Conservation (phyloP, 73 alveolate genomes). For the Paramecium primaurelia region DNA sequence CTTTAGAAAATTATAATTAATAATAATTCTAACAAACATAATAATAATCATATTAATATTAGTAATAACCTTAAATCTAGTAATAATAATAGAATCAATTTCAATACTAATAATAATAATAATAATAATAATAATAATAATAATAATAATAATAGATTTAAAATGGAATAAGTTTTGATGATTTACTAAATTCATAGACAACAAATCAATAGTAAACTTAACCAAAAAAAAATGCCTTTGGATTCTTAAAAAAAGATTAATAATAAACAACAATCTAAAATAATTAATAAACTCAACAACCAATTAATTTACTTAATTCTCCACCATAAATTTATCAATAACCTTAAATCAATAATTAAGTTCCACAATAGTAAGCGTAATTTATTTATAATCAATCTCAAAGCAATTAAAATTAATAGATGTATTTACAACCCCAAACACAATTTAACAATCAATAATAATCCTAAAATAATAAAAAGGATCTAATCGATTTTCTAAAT, state of each 20-base stretch:
- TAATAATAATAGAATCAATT: neutral
- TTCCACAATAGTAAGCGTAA: neutral
- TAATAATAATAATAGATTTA: neutral
- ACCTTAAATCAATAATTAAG: neutral
- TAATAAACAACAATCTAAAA: neutral
- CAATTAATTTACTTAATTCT: neutral
- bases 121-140: neutral
- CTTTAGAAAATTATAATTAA: neutral
- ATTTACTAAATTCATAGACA: neutral
- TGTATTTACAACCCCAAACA: neutral
- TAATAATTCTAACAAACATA: neutral
- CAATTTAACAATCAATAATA: neutral
- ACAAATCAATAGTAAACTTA: neutral
- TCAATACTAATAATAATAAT: neutral
- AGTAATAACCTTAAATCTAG: no score
- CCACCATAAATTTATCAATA: neutral
- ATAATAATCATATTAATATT: neutral
- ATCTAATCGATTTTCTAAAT: neutral
- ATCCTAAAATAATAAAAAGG: neutral
- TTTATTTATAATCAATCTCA: neutral
- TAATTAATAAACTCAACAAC: neutral
- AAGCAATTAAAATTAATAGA: neutral
- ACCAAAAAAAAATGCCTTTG: conserved; percentile 1
- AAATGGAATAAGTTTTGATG: neutral
- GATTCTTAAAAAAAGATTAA: neutral